Conservation (phyloP, 106 monocot genomes). For the Dendrobium officinale region DNA sequence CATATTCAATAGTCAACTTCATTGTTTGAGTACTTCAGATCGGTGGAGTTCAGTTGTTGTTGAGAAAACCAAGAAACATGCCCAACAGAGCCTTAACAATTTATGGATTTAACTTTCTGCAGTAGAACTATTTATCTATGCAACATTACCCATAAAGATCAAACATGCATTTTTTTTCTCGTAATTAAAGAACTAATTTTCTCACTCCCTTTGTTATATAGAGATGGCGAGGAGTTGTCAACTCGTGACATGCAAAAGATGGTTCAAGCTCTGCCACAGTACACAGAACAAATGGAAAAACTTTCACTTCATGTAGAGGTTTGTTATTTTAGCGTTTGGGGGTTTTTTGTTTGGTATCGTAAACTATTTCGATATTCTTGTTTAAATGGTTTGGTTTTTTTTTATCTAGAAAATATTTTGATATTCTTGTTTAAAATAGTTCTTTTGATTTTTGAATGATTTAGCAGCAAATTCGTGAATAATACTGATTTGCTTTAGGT, state of each 20-base stretch:
- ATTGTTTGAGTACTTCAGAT: background rate
- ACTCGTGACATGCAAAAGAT: conserved; percentile 49
- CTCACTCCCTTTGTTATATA: background rate
- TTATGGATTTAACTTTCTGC: conserved; percentile 2
- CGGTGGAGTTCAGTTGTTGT: background rate
- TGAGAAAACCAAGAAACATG: background rate
- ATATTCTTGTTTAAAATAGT: background rate
- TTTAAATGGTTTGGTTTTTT: background rate
- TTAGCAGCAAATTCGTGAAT: background rate
- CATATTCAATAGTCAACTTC: background rate
- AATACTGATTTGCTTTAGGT: background rate
- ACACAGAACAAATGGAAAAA: conserved; percentile 47
- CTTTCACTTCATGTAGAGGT: conserved; percentile 53
- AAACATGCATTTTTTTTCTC: background rate
- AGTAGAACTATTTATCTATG: background rate
- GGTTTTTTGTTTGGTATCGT: background rate
- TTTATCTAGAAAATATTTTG: background rate
- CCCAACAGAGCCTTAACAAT: background rate
- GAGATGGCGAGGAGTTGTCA: conserved; percentile 45
- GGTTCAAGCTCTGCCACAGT: conserved; percentile 60
- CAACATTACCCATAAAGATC: background rate
- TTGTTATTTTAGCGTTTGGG: background rate
- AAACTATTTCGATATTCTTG: conserved; percentile 1
- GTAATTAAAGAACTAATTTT: background rate
- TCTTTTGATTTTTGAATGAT: background rate